Evolutionary conservation across 1,284 basidiomycete genomes (phyloP).

Genomic region (Leccinum olivaceoglutinosum): DNA sequence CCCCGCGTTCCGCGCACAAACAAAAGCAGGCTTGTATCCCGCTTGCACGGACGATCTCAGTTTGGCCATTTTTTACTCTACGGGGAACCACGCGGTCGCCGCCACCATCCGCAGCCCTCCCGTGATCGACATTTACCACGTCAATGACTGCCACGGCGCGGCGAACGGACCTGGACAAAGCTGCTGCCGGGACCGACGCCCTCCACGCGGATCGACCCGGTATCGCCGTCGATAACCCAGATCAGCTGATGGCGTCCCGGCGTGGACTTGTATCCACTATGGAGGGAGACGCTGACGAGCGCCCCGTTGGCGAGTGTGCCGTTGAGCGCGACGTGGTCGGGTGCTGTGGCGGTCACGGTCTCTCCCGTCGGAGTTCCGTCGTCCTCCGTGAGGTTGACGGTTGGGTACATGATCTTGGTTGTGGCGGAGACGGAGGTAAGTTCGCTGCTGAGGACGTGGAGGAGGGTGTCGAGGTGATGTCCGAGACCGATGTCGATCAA

Average conservation of each 20-base stretch:
- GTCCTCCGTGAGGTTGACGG: slow-evolving; percentile 9
- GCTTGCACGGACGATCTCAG: slow-evolving; percentile 93
- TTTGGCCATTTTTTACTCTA: slow-evolving; percentile 94
- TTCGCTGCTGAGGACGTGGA: slow-evolving; percentile 14
- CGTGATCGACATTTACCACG: slow-evolving; percentile 83
- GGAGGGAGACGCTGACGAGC: slow-evolving; percentile 7
- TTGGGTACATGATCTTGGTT: slow-evolving; percentile 11
- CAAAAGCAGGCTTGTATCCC: slow-evolving; percentile 89
- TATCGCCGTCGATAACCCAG: slow-evolving; percentile 15
- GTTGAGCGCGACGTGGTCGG: slow-evolving; percentile 11
- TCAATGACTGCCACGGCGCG: slow-evolving; percentile 86
- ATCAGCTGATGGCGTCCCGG: slow-evolving; percentile 13
- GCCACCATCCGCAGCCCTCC: slow-evolving; percentile 81
- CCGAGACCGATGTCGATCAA: slow-evolving; percentile 11
- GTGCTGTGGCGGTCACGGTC: slow-evolving; percentile 2
- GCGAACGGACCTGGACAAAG: slow-evolving; percentile 9
- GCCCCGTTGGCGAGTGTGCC: slow-evolving; percentile 14
- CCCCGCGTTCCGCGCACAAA: slow-evolving; percentile 55
- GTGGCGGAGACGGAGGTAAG: slow-evolving; percentile 9
- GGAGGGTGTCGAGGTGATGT: slow-evolving; percentile 12
- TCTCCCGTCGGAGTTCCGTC: slow-evolving; percentile 12
- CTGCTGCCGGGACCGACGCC: slow-evolving; percentile 1
- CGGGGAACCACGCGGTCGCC: slow-evolving; percentile 94
- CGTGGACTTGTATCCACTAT: slow-evolving; percentile 14
- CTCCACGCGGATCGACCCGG: slow-evolving; percentile 12